phyloP scores from a whole-genome alignment of 768 basidiomycete species.

The Rhodosporidiobolus sp. region DNA sequence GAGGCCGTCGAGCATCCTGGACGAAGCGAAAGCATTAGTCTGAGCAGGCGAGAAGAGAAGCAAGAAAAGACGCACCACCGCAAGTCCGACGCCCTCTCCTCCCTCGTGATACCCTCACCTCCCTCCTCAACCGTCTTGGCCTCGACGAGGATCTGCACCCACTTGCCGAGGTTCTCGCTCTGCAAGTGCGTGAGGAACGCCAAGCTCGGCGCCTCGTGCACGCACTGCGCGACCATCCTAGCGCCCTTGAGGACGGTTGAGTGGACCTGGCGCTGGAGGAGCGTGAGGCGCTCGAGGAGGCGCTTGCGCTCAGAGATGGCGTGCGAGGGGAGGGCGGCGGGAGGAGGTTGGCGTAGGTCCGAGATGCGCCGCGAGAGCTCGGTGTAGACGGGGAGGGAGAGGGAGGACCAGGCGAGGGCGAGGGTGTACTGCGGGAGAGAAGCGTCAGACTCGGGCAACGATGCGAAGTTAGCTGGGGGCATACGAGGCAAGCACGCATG shows the following conservation, averaged over 20 bases:
- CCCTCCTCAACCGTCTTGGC: conserved; percentile 25
- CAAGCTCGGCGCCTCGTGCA: conserved; percentile 33
- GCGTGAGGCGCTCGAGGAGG: conserved; percentile 14
- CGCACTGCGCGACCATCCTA: conserved; percentile 35
- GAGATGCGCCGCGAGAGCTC: conserved; percentile 31
- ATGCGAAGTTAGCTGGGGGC: neutral
- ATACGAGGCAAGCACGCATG: conserved; percentile 20
- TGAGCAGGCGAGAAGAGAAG: neutral
- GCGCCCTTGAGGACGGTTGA: conserved; percentile 24
- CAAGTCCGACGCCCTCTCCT: conserved; percentile 16
- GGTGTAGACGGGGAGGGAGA: conserved; percentile 32
- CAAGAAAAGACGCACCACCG: conserved; percentile 12
- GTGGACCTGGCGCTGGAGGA: conserved; percentile 16
- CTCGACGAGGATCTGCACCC: conserved; percentile 22
- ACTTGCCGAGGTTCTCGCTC: conserved; percentile 28
- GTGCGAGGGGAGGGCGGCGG: neutral
- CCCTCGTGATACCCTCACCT: conserved; percentile 22
- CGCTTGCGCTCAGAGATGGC: neutral
- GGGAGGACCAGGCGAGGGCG: conserved; percentile 34
- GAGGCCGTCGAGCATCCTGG: conserved; percentile 33
- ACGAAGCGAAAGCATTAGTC: fast-evolving
- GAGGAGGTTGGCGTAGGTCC: conserved; percentile 4
- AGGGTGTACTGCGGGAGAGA: conserved; percentile 21
- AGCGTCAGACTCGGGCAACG: too few relatives aligned
- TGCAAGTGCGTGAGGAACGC: conserved; percentile 33